Evolutionary conservation across 768 basidiomycete species (phyloP), one percentile per base, ranked within the genome.

Genomic region (Jaapia argillacea): DNA sequence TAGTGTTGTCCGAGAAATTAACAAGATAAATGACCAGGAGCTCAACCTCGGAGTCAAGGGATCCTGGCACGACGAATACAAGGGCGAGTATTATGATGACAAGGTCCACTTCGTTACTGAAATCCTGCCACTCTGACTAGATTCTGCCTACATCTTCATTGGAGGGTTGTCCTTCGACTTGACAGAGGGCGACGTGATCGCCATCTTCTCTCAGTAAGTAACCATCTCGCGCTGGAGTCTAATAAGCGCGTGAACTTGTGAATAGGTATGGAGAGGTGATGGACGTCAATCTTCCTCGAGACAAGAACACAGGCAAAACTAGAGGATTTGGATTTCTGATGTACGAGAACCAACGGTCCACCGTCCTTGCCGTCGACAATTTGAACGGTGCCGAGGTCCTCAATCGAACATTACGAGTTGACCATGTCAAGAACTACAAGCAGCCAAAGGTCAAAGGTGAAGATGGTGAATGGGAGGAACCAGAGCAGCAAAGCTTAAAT

Each of bases 331-430:
- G 78, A 6, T 99, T 97, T 68, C 70, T 98, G 49, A 97, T 98
- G 96, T 99, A 98, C 62, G 91, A 94, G 64, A 92, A 99, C 62
- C 96, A 99, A 65, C 77, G 90, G 39, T 94, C 90, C 47, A 99
- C 96, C 4, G 62, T 97, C 41, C 72, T 99, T 40, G 96, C 96
- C 6, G 94, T 99, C 48, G 96, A 99, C 67, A 99, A 99, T 67
- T 79, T 99, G 62, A 98, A 96, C 56, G 96, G 96, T 33, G 88
- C 92, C 38, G 78, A 79, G 43, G 83, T 98, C 33, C 67, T 96
- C 24, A 89, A 85, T 13, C 72, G 81, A 52, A 94, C 81, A 2
- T 67, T 99, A 41, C 81, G 92, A 14, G 96, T 97, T 31, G 91
- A 97, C 59, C 87, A 92, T 55, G 86, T 88, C 49, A 86, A 82